Evolutionary conservation across 202 grass and related monocot genomes (phyloP).

Genomic region (Schoenoplectus triqueter): DNA sequence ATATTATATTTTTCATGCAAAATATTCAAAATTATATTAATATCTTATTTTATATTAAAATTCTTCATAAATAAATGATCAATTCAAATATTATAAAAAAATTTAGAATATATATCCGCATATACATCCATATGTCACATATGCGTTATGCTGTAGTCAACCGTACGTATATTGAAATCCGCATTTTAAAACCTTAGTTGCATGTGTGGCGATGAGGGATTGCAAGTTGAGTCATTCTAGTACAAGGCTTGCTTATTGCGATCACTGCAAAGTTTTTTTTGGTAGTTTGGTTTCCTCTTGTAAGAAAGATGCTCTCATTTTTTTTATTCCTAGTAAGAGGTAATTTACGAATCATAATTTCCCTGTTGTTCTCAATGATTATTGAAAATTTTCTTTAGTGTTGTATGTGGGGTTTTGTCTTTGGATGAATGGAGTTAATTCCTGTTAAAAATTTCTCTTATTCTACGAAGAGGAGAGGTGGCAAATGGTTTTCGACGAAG

Average conservation of each 20-base stretch:
- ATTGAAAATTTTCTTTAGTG: not conserved
- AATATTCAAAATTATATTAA: too few species aligned
- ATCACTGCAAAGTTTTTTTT: conserved; percentile 62
- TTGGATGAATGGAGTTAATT: not conserved
- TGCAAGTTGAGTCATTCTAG: conserved; percentile 82
- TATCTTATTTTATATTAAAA: too few species aligned
- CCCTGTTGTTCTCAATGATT: not conserved
- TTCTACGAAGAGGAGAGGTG: not conserved
- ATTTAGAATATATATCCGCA: too few species aligned
- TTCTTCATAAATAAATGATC: too few species aligned
- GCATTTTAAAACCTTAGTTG: conserved; percentile 38
- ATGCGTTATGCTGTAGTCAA: too few species aligned
- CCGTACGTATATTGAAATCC: too few species aligned
- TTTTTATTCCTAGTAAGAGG: too few species aligned
- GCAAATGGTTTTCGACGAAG: too few species aligned
- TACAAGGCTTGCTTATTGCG: conserved; percentile 75
- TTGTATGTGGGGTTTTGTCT: conserved; percentile 30
- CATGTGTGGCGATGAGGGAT: conserved; percentile 96
- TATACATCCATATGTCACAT: too few species aligned
- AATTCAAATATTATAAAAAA: too few species aligned
- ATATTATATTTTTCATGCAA: too few species aligned
- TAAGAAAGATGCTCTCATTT: not conserved
- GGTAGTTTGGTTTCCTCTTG: not conserved
- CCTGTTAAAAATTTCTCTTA: not conserved
- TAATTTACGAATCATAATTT: too few species aligned